Percentiles rank a stretch among this genome's conserved stretches.
phyloP scores from a whole-genome alignment of 2,329 filamentous ascomycete genomes.

The Calycina marina region DNA sequence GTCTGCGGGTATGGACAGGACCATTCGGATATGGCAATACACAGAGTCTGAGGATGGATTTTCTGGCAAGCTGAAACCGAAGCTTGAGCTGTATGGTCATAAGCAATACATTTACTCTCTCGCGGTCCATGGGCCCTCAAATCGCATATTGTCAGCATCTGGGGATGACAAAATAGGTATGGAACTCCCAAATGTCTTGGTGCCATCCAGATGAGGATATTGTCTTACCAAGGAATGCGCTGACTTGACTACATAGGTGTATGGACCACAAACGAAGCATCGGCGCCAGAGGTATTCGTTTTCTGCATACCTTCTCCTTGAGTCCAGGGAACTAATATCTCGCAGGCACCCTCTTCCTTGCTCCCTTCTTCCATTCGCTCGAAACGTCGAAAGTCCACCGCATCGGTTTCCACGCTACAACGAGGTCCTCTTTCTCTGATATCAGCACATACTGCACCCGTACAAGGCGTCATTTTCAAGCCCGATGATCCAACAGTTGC shows the following conservation, averaged over 20 bases:
- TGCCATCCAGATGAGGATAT: background rate
- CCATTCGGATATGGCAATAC: slow-evolving; percentile 84
- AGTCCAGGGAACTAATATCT: too few species aligned
- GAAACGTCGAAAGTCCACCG: slow-evolving; percentile 62
- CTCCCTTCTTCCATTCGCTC: slow-evolving; percentile 51
- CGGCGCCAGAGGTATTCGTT: slow-evolving; percentile 50
- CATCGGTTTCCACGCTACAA: slow-evolving; percentile 38
- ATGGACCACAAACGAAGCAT: slow-evolving; percentile 70
- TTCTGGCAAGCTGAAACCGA: slow-evolving; percentile 45
- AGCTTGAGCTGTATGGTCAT: slow-evolving; percentile 75
- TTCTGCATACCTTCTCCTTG: too few species aligned
- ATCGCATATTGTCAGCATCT: slow-evolving; percentile 72
- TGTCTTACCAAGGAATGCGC: background rate
- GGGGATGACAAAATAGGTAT: slow-evolving; percentile 69
- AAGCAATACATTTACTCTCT: slow-evolving; percentile 59
- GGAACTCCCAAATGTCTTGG: background rate
- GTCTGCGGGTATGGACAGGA: slow-evolving; percentile 72
- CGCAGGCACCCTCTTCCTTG: slow-evolving; percentile 48
- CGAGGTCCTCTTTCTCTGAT: slow-evolving; percentile 68
- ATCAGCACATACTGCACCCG: slow-evolving; percentile 52
- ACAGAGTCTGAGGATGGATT: slow-evolving; percentile 47
- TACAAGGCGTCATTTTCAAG: slow-evolving; percentile 74
- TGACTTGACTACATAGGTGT: slow-evolving; percentile 24
- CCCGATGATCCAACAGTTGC: slow-evolving; percentile 72
- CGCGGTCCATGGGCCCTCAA: slow-evolving; percentile 57